Evolutionary conservation across 441 rosid genomes (phyloP).

Genomic region (Syzygium malaccense): DNA sequence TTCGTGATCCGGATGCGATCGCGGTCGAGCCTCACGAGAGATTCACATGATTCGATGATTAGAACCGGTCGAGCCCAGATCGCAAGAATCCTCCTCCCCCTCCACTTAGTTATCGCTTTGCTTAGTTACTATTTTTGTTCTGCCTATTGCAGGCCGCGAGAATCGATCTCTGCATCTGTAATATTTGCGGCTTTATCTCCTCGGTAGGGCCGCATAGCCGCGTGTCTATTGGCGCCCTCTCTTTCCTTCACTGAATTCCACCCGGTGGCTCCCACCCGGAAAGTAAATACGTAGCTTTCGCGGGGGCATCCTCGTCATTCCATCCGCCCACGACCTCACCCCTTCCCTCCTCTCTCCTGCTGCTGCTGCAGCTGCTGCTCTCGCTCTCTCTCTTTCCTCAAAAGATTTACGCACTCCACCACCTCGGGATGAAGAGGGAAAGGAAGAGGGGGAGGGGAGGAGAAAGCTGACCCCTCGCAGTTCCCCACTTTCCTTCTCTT

Average conservation of each 20-base stretch:
- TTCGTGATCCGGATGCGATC: neutral
- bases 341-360: too few species aligned
- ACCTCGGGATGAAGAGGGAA: neutral
- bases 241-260: neutral
- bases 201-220: too few species aligned
- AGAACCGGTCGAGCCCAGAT: neutral
- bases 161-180: rapidly evolving
- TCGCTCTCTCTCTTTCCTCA: neutral
- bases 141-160: neutral
- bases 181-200: too few species aligned
- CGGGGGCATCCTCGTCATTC: neutral
- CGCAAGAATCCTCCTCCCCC: rapidly evolving
- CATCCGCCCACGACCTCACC: too few species aligned
- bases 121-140: neutral
- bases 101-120: neutral
- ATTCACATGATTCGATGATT: neutral
- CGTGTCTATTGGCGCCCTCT: neutral
- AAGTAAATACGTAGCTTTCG: neutral
- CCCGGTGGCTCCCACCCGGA: neutral
- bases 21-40: too few species aligned
- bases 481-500: neutral
- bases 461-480: neutral
- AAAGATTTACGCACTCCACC: neutral
- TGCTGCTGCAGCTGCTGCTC: too few species aligned
- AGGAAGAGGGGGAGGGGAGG: neutral